These are phyloP conservation scores for Cladophialophora carrionii DNA, from an alignment of 2,329 filamentous ascomycete genomes.

Conservation along the genomic window DNA sequence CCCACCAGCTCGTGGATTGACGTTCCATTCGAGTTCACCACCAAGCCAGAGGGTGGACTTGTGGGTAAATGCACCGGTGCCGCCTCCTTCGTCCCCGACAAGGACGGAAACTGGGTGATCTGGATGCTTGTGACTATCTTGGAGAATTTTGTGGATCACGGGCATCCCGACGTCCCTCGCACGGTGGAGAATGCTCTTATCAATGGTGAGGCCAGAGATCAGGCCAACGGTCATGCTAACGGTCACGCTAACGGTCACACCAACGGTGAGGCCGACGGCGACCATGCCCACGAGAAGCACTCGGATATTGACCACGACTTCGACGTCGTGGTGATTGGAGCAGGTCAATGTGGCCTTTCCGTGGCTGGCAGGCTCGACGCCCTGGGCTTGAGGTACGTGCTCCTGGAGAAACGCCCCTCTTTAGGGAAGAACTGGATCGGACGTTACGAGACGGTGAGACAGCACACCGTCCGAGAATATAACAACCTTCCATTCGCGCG, in stretches of 20 bases:
- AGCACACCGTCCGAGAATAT: slow-evolving; percentile 28
- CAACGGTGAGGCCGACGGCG: slow-evolving; percentile 1
- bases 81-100: slow-evolving; percentile 32
- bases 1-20: slow-evolving; percentile 23
- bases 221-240: neutral
- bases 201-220: neutral
- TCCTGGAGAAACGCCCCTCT: slow-evolving; percentile 50
- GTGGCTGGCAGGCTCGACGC: slow-evolving; percentile 51
- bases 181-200: neutral
- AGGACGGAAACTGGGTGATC: slow-evolving; percentile 37
- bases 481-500: slow-evolving; percentile 40
- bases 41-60: slow-evolving; percentile 17
- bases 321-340: slow-evolving; percentile 45
- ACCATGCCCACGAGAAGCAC: slow-evolving; percentile 22
- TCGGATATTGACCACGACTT: slow-evolving; percentile 38
- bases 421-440: slow-evolving; percentile 54
- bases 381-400: slow-evolving; percentile 48
- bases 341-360: slow-evolving; percentile 52
- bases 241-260: neutral
- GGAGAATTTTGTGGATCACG: slow-evolving; percentile 35
- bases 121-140: slow-evolving; percentile 40
- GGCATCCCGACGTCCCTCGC: slow-evolving; percentile 35
- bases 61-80: slow-evolving; percentile 34
- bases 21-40: slow-evolving; percentile 21
- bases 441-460: slow-evolving; percentile 52